Conservation (phyloP, 345 rosid species). For the Populus pruinosa region DNA sequence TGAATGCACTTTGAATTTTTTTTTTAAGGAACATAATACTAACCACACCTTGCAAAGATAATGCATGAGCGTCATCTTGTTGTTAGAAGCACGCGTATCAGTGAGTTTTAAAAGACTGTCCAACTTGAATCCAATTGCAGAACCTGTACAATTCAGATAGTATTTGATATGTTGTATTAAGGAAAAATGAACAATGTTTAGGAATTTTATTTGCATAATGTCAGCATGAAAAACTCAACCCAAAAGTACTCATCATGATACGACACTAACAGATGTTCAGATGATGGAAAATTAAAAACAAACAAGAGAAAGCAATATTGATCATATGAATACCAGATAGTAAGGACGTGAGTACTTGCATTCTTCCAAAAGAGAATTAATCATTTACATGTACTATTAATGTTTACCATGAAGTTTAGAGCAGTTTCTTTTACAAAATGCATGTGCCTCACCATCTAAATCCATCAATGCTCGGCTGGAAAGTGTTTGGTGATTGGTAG, state of each 20-base stretch:
- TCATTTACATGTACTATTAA: neutral
- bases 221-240: neutral
- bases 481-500: neutral
- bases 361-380: neutral
- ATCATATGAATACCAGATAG: neutral
- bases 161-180: conserved; percentile 12
- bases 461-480: neutral
- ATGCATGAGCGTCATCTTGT: conserved; percentile 98
- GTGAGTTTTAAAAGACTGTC: conserved; percentile 92
- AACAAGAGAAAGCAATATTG: neutral
- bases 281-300: neutral
- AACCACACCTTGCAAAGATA: conserved; percentile 85
- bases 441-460: neutral
- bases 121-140: conserved; percentile 97
- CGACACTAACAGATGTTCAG: neutral
- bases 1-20: neutral
- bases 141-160: conserved; percentile 50
- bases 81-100: conserved; percentile 88
- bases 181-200: neutral
- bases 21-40: neutral
- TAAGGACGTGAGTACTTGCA: neutral
- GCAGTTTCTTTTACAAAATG: neutral
- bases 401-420: neutral
- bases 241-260: neutral
- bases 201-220: no score